These are phyloP conservation scores for Podospora tetraspora DNA, from an alignment of 495 filamentous ascomycete species.

Conservation along the genomic window DNA sequence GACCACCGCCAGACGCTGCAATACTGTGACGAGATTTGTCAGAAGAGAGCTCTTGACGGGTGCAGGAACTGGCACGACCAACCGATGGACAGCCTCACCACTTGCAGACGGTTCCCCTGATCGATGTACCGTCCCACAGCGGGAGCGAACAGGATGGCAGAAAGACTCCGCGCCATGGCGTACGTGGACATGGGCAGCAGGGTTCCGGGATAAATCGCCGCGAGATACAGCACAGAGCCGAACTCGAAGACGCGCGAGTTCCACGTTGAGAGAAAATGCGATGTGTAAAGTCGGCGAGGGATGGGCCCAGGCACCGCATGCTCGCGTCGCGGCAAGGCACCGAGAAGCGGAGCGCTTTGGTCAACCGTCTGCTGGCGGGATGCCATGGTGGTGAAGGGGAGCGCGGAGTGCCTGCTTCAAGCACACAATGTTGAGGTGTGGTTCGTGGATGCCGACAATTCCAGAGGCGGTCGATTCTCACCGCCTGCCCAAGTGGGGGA, in stretches of 20 bases:
- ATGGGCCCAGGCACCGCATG: neutral
- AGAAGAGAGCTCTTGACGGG: no score
- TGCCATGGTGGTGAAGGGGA: no score
- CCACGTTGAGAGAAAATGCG: conserved; percentile 65
- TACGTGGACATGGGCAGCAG: conserved; percentile 44
- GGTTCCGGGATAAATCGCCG: conserved; percentile 51
- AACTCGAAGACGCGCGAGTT: conserved; percentile 67
- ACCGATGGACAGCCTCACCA: conserved; percentile 31
- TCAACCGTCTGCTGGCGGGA: no score
- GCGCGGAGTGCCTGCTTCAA: no score
- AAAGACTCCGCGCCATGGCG: conserved; percentile 23
- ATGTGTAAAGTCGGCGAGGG: conserved; percentile 32
- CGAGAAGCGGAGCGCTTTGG: no score
- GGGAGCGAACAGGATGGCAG: conserved; percentile 29
- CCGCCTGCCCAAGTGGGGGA: neutral
- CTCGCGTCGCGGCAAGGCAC: no score
- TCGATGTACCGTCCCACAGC: conserved; percentile 28
- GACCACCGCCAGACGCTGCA: conserved; percentile 27
- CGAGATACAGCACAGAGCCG: conserved; percentile 56
- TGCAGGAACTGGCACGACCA: no score
- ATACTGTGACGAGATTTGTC: neutral
- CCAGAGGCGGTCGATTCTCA: neutral
- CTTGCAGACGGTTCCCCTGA: conserved; percentile 20
- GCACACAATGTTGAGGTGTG: no score
- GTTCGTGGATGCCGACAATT: no score